Evolutionary conservation across 2,329 filamentous ascomycete genomes (phyloP).

Genomic region (Cylindrodendrum hubeiense): DNA sequence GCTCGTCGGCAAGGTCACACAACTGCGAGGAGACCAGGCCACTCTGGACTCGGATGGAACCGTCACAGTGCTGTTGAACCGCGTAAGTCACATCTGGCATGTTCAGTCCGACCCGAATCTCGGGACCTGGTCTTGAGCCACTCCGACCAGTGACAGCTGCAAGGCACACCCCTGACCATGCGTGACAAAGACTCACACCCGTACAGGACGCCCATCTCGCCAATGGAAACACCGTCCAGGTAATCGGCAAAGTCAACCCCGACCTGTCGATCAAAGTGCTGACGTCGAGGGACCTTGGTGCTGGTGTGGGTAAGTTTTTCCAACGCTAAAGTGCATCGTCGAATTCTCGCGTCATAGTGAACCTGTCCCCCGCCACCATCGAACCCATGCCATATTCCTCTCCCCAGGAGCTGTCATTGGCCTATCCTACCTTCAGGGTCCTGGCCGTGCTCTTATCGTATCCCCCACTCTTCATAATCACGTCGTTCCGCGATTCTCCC

Average conservation of each 20-base stretch:
- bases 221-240: slow-evolving; percentile 77
- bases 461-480: not conserved
- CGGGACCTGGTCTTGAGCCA: not conserved
- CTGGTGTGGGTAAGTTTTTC: slow-evolving; percentile 71
- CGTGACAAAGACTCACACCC: slow-evolving; percentile 21
- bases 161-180: not conserved
- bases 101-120: not conserved
- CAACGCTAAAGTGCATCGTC: slow-evolving; percentile 9
- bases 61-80: slow-evolving; percentile 80
- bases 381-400: not conserved
- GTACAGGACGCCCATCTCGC: slow-evolving; percentile 77
- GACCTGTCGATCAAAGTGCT: slow-evolving; percentile 80
- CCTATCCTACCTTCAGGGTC: not conserved
- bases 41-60: slow-evolving; percentile 84
- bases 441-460: not conserved
- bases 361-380: not conserved
- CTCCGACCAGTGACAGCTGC: not conserved
- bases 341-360: slow-evolving; percentile 37
- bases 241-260: slow-evolving; percentile 83
- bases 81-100: slow-evolving; percentile 61
- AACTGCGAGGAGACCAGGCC: slow-evolving; percentile 84
- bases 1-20: slow-evolving; percentile 85
- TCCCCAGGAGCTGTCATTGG: not conserved
- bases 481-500: not conserved
- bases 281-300: slow-evolving; percentile 77